These are phyloP conservation scores for Potentilla sterilis DNA, from an alignment of 306 rosid species.

Conservation along the genomic window DNA sequence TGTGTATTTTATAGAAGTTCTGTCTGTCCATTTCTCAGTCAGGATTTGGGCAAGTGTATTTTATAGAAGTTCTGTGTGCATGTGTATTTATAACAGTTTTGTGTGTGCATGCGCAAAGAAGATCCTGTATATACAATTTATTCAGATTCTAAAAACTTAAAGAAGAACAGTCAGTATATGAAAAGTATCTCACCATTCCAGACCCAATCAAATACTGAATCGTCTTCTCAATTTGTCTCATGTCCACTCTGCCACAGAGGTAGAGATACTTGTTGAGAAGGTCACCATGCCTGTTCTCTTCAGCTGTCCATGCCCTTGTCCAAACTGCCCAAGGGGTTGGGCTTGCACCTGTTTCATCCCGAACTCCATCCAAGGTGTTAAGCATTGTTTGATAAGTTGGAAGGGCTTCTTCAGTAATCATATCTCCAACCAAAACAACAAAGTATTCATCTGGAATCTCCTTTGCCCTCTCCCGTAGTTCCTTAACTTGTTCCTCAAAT, in stretches of 20 bases:
- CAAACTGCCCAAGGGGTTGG: constrained; percentile 84
- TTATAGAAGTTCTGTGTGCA: background rate
- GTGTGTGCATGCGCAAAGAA: background rate
- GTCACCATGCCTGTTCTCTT: constrained; percentile 92
- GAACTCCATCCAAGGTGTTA: constrained; percentile 81
- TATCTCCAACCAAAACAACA: constrained; percentile 87
- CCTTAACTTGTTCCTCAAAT: constrained; percentile 78
- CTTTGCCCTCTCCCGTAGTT: constrained; percentile 69
- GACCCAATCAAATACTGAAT: constrained; percentile 88
- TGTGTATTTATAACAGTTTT: background rate
- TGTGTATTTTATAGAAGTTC: background rate
- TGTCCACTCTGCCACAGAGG: constrained; percentile 83
- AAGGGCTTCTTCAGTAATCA: constrained; percentile 92
- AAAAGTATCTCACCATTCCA: constrained; percentile 71
- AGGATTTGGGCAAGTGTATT: background rate
- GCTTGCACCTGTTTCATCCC: constrained; percentile 95
- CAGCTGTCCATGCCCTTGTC: constrained; percentile 99
- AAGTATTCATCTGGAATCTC: constrained; percentile 88
- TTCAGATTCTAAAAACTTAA: background rate
- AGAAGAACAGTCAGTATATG: background rate
- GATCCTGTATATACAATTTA: background rate
- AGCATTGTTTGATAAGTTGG: constrained; percentile 96
- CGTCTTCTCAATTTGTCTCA: constrained; percentile 88
- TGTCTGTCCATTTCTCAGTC: background rate
- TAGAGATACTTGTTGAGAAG: constrained; percentile 90